Evolutionary conservation across 1,139 yeast species (phyloP).

Genomic region (Blastobotrys malaysiensis): DNA sequence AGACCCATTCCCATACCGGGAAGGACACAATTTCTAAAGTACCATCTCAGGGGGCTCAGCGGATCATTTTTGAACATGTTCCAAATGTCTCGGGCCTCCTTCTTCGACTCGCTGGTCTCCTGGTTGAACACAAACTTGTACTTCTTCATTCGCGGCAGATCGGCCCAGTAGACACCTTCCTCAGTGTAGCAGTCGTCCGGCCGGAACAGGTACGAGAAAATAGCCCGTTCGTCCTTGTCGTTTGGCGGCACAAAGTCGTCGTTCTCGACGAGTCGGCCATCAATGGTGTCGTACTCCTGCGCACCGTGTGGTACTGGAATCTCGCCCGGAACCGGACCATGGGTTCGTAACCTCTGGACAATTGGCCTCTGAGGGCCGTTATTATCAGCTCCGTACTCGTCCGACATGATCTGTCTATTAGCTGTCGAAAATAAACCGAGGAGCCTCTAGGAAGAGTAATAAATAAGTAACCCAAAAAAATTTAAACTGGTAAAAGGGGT

Average conservation of each 20-base stretch:
- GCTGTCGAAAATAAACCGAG: background rate
- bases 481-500: too few species aligned
- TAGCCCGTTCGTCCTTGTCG: constrained; percentile 32
- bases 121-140: constrained; percentile 27
- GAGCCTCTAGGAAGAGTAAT: background rate
- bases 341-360: constrained; percentile 14
- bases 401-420: background rate
- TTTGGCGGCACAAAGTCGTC: constrained; percentile 21
- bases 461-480: too few species aligned
- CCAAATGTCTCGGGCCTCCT: constrained; percentile 26
- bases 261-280: constrained; percentile 26
- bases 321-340: constrained; percentile 31
- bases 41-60: constrained; percentile 33
- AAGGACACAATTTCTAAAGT: constrained; percentile 33
- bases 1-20: constrained; percentile 37
- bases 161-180: constrained; percentile 38
- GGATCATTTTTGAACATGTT: constrained; percentile 33
- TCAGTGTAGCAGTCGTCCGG: constrained; percentile 31
- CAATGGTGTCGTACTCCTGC: constrained; percentile 32
- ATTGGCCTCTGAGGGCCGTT: background rate
- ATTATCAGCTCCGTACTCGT: background rate
- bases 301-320: constrained; percentile 36
- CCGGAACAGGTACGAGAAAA: constrained; percentile 30
- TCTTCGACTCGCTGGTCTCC: constrained; percentile 27
- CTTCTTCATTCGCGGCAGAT: constrained; percentile 29